A percentile compares a stretch with the other conserved stretches of the same genome.
Conservation (phyloP, 139 green algal species). For the Tetratostichococcus sp. region DNA sequence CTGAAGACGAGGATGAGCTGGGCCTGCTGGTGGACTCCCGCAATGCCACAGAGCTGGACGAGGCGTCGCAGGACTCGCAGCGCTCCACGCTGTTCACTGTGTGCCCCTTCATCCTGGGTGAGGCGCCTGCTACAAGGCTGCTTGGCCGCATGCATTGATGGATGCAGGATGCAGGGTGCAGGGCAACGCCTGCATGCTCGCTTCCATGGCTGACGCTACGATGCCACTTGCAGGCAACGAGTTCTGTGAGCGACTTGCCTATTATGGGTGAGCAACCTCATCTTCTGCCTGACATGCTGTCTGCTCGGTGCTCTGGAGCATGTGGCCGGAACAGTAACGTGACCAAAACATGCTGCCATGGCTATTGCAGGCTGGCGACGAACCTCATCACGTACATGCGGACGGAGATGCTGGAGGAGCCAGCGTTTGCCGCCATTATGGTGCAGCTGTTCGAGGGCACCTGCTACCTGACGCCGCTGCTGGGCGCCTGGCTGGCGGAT, state of each 20-base stretch:
- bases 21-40: not conserved
- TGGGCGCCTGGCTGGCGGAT: conserved; percentile 91
- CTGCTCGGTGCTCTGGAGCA: not conserved
- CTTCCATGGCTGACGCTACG: too few species aligned
- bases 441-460: conserved; percentile 90
- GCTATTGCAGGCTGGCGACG: conserved; percentile 59
- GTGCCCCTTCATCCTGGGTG: conserved; percentile 84
- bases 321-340: too few species aligned
- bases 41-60: not conserved
- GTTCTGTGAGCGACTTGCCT: conserved; percentile 88
- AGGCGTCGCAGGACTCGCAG: conserved; percentile 11
- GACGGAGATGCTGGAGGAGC: conserved; percentile 66
- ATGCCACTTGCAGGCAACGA: conserved; percentile 80
- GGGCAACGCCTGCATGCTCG: too few species aligned
- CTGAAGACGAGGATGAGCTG: not conserved
- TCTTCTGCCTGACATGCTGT: too few species aligned
- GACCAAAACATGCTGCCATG: not conserved
- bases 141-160: too few species aligned
- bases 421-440: conserved; percentile 70
- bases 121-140: too few species aligned
- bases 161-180: too few species aligned
- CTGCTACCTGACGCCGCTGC: conserved; percentile 88
- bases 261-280: conserved; percentile 62
- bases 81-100: conserved; percentile 70
- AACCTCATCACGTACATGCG: conserved; percentile 92